These are phyloP conservation scores for Jackrogersella multiformis DNA, from an alignment of 495 filamentous ascomycete genomes.

Conservation along the genomic window DNA sequence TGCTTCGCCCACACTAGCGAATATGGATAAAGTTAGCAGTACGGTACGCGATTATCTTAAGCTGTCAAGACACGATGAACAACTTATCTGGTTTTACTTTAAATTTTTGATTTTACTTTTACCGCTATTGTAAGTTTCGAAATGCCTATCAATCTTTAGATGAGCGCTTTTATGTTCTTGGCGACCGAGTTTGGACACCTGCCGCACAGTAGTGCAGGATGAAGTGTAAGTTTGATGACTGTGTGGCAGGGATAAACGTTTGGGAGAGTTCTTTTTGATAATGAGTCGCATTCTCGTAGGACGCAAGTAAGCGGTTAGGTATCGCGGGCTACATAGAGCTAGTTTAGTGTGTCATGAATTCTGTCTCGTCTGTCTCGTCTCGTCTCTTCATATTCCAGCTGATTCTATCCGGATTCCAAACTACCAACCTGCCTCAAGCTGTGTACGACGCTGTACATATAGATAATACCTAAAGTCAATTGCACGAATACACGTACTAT, in stretches of 20 bases:
- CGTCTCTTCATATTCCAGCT: background rate
- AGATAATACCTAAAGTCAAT: background rate
- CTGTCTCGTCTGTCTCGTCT: background rate
- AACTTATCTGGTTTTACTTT: too few relatives aligned
- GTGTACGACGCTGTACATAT: slow-evolving; percentile 19
- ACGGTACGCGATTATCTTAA: background rate
- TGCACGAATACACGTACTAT: background rate
- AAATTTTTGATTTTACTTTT: too few relatives aligned
- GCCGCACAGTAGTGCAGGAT: slow-evolving; percentile 34
- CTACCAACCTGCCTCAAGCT: background rate
- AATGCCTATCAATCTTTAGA: slow-evolving; percentile 10
- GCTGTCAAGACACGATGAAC: background rate
- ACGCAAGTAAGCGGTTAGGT: slow-evolving; percentile 14
- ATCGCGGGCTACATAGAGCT: slow-evolving; percentile 9
- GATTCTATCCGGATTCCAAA: background rate
- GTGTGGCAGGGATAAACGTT: slow-evolving; percentile 28
- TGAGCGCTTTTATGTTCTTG: slow-evolving; percentile 34
- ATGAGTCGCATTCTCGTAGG: slow-evolving; percentile 34
- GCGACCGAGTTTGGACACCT: slow-evolving; percentile 34
- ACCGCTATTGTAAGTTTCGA: slow-evolving; percentile 21
- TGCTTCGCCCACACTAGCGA: slow-evolving; percentile 6
- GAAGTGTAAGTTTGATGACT: slow-evolving; percentile 22
- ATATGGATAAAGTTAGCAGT: slow-evolving; percentile 4
- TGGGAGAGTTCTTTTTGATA: slow-evolving; percentile 8
- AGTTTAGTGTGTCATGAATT: background rate